phyloP scores from a whole-genome alignment of 176 grass and related monocot species.

The Triticum timopheevii region DNA sequence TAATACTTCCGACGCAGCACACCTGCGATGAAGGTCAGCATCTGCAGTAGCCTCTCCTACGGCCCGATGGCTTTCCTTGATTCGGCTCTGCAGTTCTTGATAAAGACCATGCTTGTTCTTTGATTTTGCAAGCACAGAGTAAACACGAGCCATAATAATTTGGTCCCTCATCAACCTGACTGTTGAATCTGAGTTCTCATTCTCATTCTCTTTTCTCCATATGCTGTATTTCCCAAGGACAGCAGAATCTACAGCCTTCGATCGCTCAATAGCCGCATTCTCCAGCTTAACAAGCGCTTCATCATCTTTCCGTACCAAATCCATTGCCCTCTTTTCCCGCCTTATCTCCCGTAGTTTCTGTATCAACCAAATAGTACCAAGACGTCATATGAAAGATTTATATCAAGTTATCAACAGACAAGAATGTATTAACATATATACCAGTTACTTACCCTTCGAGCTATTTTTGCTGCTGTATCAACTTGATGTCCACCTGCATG shows the following conservation, averaged over 20 bases:
- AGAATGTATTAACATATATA: conserved; percentile 30
- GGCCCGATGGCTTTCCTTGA: conserved; percentile 90
- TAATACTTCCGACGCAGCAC: conserved; percentile 12
- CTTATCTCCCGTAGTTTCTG: conserved; percentile 92
- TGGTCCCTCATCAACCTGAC: conserved; percentile 99
- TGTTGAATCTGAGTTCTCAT: conserved; percentile 91
- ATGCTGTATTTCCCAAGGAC: conserved; percentile 97
- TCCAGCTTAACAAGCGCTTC: conserved; percentile 84
- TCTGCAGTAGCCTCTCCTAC: conserved; percentile 85
- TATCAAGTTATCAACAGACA: conserved; percentile 3
- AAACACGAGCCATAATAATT: conserved; percentile 96
- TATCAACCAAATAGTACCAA: conserved; percentile 27
- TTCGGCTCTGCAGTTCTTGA: conserved; percentile 68
- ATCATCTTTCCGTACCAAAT: conserved; percentile 79
- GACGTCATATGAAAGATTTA: background rate
- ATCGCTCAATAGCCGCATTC: conserved; percentile 90
- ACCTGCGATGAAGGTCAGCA: conserved; percentile 89
- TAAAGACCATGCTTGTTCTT: conserved; percentile 68
- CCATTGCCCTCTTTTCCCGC: conserved; percentile 74
- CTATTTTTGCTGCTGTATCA: conserved; percentile 48
- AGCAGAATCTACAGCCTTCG: conserved; percentile 88
- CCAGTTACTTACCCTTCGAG: conserved; percentile 71
- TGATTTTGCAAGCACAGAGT: conserved; percentile 67
- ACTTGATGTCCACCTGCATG: conserved; percentile 64
- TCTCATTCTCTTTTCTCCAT: conserved; percentile 93